phyloP scores from a whole-genome alignment of 2,329 filamentous ascomycete genomes.

The Bipolaris oryzae region DNA sequence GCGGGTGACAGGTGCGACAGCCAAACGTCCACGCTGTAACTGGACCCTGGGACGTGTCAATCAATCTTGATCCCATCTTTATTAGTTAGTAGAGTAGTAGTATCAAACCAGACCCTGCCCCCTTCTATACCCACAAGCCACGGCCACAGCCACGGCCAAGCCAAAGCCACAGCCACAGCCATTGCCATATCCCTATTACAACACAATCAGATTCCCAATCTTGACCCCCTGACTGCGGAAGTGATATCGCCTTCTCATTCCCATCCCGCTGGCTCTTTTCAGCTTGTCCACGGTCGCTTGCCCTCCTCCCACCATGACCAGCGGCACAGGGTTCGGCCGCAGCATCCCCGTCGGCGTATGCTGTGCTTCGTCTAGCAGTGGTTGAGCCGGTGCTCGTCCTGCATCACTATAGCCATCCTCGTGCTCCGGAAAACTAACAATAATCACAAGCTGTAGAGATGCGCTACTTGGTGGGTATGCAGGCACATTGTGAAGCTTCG shows the following conservation, averaged over 20 bases:
- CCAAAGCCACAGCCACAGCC: not conserved
- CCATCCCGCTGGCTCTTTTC: constrained; percentile 68
- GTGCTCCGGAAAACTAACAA: constrained; percentile 69
- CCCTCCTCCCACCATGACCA: constrained; percentile 80
- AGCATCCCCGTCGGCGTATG: constrained; percentile 71
- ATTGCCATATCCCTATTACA: constrained; percentile 42
- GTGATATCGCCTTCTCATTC: constrained; percentile 77
- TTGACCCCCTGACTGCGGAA: constrained; percentile 80
- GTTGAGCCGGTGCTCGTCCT: constrained; percentile 58
- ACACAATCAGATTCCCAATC: constrained; percentile 78
- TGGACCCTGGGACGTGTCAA: too few relatives aligned
- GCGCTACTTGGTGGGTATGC: constrained; percentile 66
- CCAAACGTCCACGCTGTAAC: too few relatives aligned
- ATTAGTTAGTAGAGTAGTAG: not conserved
- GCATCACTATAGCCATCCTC: constrained; percentile 19
- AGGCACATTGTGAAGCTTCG: constrained; percentile 86
- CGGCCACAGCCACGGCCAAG: not conserved
- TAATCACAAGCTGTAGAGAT: constrained; percentile 78
- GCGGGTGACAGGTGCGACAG: not conserved
- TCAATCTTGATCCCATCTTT: too few relatives aligned
- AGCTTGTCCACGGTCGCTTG: constrained; percentile 69
- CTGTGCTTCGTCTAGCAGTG: constrained; percentile 78
- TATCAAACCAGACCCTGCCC: not conserved
- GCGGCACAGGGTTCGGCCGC: constrained; percentile 73
- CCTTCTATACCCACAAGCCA: not conserved